Percentiles rank a stretch among this genome's conserved stretches.
Evolutionary conservation across 1,284 basidiomycete species (phyloP).

Genomic region (Ganoderma meredithae): DNA sequence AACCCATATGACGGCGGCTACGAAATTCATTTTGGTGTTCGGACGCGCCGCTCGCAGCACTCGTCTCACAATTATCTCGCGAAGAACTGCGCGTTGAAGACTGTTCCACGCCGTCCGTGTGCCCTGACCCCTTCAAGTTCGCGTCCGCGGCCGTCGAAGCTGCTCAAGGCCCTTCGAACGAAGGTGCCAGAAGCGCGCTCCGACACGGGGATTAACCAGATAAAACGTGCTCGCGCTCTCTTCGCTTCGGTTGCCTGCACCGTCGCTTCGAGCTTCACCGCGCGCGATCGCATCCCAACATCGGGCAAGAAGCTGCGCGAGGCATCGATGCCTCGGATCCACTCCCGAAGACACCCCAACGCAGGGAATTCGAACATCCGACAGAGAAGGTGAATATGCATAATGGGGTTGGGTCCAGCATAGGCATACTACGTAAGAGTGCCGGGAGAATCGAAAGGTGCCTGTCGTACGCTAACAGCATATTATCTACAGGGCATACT

Average conservation of each 20-base stretch:
- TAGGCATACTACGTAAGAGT: constrained; percentile 9
- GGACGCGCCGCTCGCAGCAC: not conserved
- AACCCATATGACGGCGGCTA: not conserved
- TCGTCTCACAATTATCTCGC: not conserved
- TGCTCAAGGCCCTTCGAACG: too few relatives aligned
- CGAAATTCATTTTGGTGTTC: not conserved
- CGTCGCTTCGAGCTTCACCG: too few relatives aligned
- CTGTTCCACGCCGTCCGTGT: not conserved
- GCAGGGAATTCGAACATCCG: too few relatives aligned
- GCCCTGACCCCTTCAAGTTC: not conserved
- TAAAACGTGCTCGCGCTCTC: not conserved
- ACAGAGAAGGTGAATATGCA: not conserved
- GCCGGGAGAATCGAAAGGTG: not conserved
- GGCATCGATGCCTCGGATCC: too few relatives aligned
- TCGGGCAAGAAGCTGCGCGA: too few relatives aligned
- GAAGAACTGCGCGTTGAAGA: not conserved
- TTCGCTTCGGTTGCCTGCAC: not conserved
- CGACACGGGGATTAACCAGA: too few relatives aligned
- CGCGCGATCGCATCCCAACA: too few relatives aligned
- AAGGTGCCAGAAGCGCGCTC: too few relatives aligned
- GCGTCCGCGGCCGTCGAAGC: not conserved
- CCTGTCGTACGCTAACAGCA: constrained; percentile 5
- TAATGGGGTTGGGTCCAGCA: not conserved
- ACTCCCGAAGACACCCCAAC: too few relatives aligned
- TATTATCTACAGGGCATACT: constrained; percentile 7